These are phyloP conservation scores for Moesziomyces sp. DNA, from an alignment of 1,284 basidiomycete genomes.

Conservation along the genomic window DNA sequence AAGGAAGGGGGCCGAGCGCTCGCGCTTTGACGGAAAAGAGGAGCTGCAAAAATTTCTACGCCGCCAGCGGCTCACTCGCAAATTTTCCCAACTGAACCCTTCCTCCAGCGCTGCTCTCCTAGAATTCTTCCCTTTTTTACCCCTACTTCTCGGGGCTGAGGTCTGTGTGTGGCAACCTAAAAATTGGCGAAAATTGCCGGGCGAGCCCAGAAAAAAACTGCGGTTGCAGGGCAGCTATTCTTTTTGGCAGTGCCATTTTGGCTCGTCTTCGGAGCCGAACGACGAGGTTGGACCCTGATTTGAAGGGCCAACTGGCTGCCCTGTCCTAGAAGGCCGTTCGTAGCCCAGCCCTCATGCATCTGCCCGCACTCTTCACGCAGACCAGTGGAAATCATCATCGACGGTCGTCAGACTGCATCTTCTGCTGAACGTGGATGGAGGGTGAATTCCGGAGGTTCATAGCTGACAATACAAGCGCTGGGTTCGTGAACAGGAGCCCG, in stretches of 20 bases:
- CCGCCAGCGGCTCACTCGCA: neutral
- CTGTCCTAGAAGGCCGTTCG: too few relatives aligned
- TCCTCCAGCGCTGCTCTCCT: neutral
- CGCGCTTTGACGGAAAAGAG: neutral
- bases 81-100: neutral
- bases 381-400: neutral
- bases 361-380: neutral
- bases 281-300: conserved; percentile 8
- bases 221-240: neutral
- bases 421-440: neutral
- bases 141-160: neutral
- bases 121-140: neutral
- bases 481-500: neutral
- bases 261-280: neutral
- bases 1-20: neutral
- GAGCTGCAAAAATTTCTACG: neutral
- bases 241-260: too few relatives aligned
- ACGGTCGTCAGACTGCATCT: neutral
- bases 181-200: neutral
- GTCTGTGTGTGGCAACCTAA: neutral
- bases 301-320: too few relatives aligned
- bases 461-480: neutral
- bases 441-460: neutral
- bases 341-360: too few relatives aligned
- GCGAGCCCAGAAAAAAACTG: neutral